Evolutionary conservation across 2,329 filamentous ascomycete genomes (phyloP).

Genomic region (Xylaria multiplex): DNA sequence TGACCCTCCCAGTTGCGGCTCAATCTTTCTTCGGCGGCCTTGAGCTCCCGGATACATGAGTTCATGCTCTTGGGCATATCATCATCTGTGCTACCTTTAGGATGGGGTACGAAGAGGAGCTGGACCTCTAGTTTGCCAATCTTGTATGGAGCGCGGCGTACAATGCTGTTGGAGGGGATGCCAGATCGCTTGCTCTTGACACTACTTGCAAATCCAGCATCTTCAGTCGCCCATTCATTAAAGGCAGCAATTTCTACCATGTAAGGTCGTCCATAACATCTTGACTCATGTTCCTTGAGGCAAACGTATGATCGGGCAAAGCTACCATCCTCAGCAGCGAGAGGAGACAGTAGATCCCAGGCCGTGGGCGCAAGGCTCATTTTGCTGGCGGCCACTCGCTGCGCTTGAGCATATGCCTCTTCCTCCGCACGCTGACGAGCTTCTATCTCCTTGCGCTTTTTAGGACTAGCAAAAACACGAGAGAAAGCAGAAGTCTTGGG

Average conservation of each 20-base stretch:
- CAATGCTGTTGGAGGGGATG: constrained; percentile 69
- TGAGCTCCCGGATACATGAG: constrained; percentile 91
- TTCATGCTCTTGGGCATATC: constrained; percentile 99
- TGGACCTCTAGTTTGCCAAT: constrained; percentile 95
- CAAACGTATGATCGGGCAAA: constrained; percentile 95
- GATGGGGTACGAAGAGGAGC: constrained; percentile 92
- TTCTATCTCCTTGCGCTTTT: constrained; percentile 96
- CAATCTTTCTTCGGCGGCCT: constrained; percentile 84
- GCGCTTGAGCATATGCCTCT: constrained; percentile 73
- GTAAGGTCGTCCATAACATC: constrained; percentile 88
- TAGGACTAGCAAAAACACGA: constrained; percentile 90
- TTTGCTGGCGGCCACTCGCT: constrained; percentile 72
- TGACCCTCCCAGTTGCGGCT: constrained; percentile 85
- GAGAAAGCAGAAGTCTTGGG: constrained; percentile 90
- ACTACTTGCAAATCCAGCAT: constrained; percentile 79
- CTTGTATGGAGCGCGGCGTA: constrained; percentile 92
- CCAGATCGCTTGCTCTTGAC: constrained; percentile 87
- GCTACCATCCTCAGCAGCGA: constrained; percentile 90
- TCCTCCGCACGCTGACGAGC: constrained; percentile 84
- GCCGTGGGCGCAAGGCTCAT: constrained; percentile 73
- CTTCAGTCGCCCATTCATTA: constrained; percentile 98
- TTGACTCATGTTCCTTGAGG: constrained; percentile 88
- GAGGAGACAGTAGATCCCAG: constrained; percentile 86
- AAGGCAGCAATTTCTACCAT: constrained; percentile 92
- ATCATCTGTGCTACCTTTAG: constrained; percentile 85